Evolutionary conservation across 2,329 filamentous ascomycete genomes (phyloP).

Genomic region (Curvularia hawaiiensis): DNA sequence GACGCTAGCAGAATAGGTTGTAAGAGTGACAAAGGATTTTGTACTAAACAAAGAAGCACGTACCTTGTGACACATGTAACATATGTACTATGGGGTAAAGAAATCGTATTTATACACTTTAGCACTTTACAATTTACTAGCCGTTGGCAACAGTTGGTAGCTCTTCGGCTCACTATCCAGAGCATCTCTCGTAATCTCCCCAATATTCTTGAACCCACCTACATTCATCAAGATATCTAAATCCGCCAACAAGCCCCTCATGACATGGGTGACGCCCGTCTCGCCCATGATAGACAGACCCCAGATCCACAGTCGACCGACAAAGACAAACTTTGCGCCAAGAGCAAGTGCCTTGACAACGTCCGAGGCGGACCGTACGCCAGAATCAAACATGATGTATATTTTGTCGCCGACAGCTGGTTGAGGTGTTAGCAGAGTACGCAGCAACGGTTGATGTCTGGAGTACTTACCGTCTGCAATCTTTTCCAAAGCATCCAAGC

Average conservation of each 20-base stretch:
- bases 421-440: not conserved
- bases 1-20: not conserved
- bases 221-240: constrained; percentile 67
- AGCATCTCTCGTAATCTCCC: constrained; percentile 55
- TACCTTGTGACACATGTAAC: not conserved
- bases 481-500: constrained; percentile 64
- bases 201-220: constrained; percentile 59
- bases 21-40: not conserved
- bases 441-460: not conserved
- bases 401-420: constrained; percentile 56
- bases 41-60: not conserved
- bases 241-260: constrained; percentile 66
- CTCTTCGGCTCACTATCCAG: constrained; percentile 34
- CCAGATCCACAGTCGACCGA: constrained; percentile 66
- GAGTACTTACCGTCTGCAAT: constrained; percentile 56
- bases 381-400: constrained; percentile 66
- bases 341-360: constrained; percentile 66
- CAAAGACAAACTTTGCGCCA: constrained; percentile 66
- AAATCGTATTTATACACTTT: not conserved
- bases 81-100: not conserved
- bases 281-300: constrained; percentile 65
- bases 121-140: constrained; percentile 29
- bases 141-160: constrained; percentile 29
- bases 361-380: constrained; percentile 62
- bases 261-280: constrained; percentile 64